Evolutionary conservation across 2,329 filamentous ascomycete species (phyloP).

Genomic region (Fusarium coicis): DNA sequence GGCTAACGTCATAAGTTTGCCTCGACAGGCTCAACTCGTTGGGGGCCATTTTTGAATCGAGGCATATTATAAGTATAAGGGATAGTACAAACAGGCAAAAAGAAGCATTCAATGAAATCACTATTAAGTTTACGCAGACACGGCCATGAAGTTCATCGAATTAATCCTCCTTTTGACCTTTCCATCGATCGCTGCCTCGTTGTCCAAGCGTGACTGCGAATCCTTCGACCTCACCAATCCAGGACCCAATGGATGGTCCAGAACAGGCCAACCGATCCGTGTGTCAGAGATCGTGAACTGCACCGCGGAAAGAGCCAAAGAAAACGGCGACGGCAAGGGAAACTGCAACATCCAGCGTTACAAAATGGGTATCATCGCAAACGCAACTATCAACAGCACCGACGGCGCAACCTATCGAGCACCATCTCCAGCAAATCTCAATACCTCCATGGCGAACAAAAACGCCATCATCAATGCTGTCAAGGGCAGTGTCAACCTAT

Average conservation of each 20-base stretch:
- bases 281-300: neutral
- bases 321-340: neutral
- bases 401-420: neutral
- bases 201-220: neutral
- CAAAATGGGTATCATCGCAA: neutral
- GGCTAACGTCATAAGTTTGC: neutral
- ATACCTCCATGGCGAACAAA: neutral
- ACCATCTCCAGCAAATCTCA: neutral
- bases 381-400: neutral
- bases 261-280: neutral
- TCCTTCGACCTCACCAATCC: neutral
- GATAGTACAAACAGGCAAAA: neutral
- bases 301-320: neutral
- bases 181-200: rapidly evolving
- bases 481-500: rapidly evolving
- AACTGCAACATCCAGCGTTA: neutral
- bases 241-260: neutral
- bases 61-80: neutral
- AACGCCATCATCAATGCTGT: neutral
- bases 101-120: rapidly evolving
- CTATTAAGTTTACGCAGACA: too few species aligned
- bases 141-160: rapidly evolving
- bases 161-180: neutral
- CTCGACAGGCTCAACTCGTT: neutral
- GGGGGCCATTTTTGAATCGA: neutral